A percentile compares a stretch with the other conserved stretches of the same genome.
These are phyloP conservation scores for Sporothrix variecibatus DNA, from an alignment of 2,329 filamentous ascomycete genomes.

Conservation along the genomic window DNA sequence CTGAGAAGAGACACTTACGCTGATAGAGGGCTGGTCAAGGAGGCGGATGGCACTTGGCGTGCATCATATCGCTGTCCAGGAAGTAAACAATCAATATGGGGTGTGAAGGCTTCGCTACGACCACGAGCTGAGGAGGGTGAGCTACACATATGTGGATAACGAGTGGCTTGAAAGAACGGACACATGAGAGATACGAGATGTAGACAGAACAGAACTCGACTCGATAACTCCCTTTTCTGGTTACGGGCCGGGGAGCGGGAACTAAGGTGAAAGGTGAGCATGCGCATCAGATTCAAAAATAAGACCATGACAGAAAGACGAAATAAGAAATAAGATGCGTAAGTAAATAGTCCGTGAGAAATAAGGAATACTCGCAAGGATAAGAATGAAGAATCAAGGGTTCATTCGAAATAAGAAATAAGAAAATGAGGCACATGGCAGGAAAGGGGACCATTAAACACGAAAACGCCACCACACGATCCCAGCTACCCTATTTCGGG, in stretches of 20 bases:
- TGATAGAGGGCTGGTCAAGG: background rate
- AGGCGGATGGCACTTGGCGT: too few species aligned
- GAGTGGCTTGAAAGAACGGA: background rate
- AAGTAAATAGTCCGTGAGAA: background rate
- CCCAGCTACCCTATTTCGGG: conserved; percentile 4
- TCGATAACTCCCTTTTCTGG: background rate
- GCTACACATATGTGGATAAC: background rate
- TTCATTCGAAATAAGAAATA: background rate
- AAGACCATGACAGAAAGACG: background rate
- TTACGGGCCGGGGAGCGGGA: background rate
- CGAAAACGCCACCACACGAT: conserved; percentile 1
- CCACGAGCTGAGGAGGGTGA: background rate
- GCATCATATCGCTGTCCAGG: too few species aligned
- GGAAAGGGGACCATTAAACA: background rate
- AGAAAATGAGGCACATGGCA: background rate
- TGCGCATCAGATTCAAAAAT: background rate
- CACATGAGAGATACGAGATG: background rate
- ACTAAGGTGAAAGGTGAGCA: background rate
- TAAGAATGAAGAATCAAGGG: background rate
- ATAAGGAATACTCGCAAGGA: background rate
- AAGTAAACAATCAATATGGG: background rate
- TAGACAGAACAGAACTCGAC: background rate
- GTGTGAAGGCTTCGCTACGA: background rate
- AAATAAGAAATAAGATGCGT: background rate
- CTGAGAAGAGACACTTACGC: background rate